Conservation (phyloP, 1,284 basidiomycete species). For the Athelia sp. region DNA sequence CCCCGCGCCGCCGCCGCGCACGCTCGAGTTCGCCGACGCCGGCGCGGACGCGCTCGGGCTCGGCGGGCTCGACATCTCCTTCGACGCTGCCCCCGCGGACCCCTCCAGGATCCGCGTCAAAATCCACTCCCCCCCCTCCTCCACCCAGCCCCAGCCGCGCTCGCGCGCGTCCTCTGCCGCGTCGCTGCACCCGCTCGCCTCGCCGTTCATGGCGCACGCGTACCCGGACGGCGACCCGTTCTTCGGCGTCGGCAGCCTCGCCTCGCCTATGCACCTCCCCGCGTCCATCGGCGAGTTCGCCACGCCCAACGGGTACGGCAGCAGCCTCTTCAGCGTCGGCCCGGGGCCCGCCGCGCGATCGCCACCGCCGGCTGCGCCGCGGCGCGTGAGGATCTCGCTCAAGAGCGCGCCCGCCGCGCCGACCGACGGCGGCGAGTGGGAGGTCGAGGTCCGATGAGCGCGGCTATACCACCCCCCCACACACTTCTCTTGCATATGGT, state of each 20-base stretch:
- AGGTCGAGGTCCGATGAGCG: constrained; percentile 59
- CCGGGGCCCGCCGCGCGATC: constrained; percentile 15
- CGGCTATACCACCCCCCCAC: background rate
- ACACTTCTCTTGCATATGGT: too few species aligned
- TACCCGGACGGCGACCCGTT: constrained; percentile 42
- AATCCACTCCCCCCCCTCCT: constrained; percentile 56
- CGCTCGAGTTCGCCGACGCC: constrained; percentile 50
- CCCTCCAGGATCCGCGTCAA: constrained; percentile 70
- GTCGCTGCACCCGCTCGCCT: constrained; percentile 12
- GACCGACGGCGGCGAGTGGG: constrained; percentile 67
- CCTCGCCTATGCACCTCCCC: constrained; percentile 21
- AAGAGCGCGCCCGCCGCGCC: constrained; percentile 56
- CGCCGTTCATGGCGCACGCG: constrained; percentile 2
- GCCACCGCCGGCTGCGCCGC: constrained; percentile 20
- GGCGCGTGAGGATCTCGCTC: constrained; percentile 58
- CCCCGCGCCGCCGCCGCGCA: constrained; percentile 30
- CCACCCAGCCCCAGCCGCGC: constrained; percentile 23
- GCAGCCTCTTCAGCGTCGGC: constrained; percentile 35
- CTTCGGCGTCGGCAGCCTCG: constrained; percentile 41
- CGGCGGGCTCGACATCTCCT: constrained; percentile 63
- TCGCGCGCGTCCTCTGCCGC: constrained; percentile 23
- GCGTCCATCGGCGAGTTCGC: constrained; percentile 20
- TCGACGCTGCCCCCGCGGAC: constrained; percentile 56
- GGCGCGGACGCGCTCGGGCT: constrained; percentile 46
- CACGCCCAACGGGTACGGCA: constrained; percentile 30